Evolutionary conservation across 345 rosid genomes (phyloP), one percentile per base, ranked within the genome.

Genomic region (Pistacia integerrima): DNA sequence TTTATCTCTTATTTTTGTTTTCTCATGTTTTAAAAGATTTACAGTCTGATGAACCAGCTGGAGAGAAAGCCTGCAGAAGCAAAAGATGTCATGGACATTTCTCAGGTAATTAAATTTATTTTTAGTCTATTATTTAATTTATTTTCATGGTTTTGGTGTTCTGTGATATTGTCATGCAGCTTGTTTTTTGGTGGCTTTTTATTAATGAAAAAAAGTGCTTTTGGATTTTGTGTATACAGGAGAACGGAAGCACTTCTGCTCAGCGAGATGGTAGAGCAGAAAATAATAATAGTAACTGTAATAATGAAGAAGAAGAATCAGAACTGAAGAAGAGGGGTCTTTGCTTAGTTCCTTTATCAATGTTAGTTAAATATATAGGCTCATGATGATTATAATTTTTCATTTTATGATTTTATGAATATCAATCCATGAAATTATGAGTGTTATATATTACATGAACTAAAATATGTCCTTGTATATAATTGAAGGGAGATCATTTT

Each of bases 321-420:
- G 89, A 86, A 79, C 76, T 92, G 84, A 84, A 88, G 90, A 87
- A 84, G 67, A 88, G 77, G 78, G 93, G 92, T 51, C 90, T 88
- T 48, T 85, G 93, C 83, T 80, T 92, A 72, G 94, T 87, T 76
- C 91, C 97, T 41, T 17, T 90, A 79, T 84, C 92, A 3, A 77
- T 79, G 89, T 79, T 75, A 67, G 79, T 78, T 5, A 87, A 85
- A 70, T 84, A 81, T 78, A 78, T 82, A 64, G 89, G 78, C 78
- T 87, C 79, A 77, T 63, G 33, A 35, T 67, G 57, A 25, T 25
- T 25, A 25, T 46, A 8, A 5, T 4, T 5, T 41, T 41, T 41
- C 44, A 41, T 3, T 41, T 8, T 41, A 41, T 41, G 44, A 41
- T 41, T 41, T 41, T 41, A 41, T 41, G 46, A 41, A 41, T 41